Evolutionary conservation across 1,139 yeast species (phyloP), one percentile per base, ranked within the genome.

Genomic region (Hemisphaericaspora subhashii): DNA sequence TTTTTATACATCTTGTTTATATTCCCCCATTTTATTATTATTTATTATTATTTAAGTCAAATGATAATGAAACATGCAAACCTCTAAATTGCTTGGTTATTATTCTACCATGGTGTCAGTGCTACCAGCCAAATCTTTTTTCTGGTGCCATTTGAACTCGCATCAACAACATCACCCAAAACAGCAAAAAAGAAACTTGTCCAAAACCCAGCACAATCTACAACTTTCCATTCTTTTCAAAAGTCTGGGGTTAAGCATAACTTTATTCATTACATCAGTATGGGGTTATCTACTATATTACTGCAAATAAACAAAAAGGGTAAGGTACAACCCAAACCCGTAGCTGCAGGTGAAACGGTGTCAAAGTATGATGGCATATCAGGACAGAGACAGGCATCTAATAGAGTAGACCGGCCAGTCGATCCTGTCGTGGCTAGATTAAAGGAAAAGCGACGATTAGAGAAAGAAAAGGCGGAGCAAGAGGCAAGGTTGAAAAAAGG

Each of bases 391-490:
- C 31, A 16, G 14, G n/a, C 35, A 13, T 31, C 28, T 3, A 13
- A n/a, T 11, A 29, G 15, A 16, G 6, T 11, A 14, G 36, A 42
- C 14, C 35, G 39, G 16, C 44, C 42, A 6, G 56, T 70, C 4
- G 83, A 77, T 52, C 81, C 82, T 0, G 80, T 77, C 5, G 82
- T 77, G 15, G 79, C 77, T 28, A 62, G 81, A 42, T 64, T 83
- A 29, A 84, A 84, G 50, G 89, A 82, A 46, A 78, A 81, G 4
- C 65, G 90, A 53, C 67, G 80, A 45, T 58, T 69, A 30, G 88
- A 83, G 50, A 64, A 57, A 33, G 74, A 74, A 37, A 67, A 71
- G 46, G 74, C 71, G 42, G 74, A 68, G 40, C 50, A 48, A 31
- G 64, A 60, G 36, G 40, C 46, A 18, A 49, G 66, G 33, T 62